phyloP scores from a whole-genome alignment of 1,284 basidiomycete genomes.

The Naganishia sp. region DNA sequence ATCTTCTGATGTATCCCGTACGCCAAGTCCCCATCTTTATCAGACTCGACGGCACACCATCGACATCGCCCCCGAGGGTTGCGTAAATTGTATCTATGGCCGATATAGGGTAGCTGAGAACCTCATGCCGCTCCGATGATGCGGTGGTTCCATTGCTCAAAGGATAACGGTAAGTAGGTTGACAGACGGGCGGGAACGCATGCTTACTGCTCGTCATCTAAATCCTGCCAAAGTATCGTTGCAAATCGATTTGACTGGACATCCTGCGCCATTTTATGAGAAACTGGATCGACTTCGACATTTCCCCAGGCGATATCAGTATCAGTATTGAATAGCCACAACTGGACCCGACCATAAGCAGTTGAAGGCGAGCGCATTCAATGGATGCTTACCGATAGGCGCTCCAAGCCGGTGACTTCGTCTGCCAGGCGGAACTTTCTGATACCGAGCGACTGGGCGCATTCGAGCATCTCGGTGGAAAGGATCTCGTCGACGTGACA shows the following conservation, averaged over 20 bases:
- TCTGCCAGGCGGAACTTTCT: slow-evolving; percentile 14
- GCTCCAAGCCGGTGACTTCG: slow-evolving; percentile 5
- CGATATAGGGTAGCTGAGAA: slow-evolving; percentile 1
- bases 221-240: slow-evolving; percentile 17
- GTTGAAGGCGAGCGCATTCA: too few relatives aligned
- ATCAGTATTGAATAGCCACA: slow-evolving; percentile 23
- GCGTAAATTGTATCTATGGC: background rate
- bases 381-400: background rate
- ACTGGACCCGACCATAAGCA: background rate
- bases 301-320: slow-evolving; percentile 15
- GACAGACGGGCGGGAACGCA: too few relatives aligned
- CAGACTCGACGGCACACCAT: slow-evolving; percentile 9
- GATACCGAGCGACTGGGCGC: slow-evolving; percentile 12
- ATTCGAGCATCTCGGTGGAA: slow-evolving; percentile 17
- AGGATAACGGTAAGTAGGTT: background rate
- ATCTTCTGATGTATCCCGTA: slow-evolving; percentile 12
- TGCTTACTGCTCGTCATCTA: background rate
- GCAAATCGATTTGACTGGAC: background rate
- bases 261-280: background rate
- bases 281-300: background rate
- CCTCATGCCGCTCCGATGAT: background rate
- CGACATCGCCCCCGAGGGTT: background rate
- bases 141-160: background rate
- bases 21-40: slow-evolving; percentile 9
- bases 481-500: slow-evolving; percentile 18